Percentiles rank a stretch among this genome's conserved stretches.
These are phyloP conservation scores for Aphanoascus verrucosus DNA, from an alignment of 2,329 filamentous ascomycete species.

Conservation along the genomic window DNA sequence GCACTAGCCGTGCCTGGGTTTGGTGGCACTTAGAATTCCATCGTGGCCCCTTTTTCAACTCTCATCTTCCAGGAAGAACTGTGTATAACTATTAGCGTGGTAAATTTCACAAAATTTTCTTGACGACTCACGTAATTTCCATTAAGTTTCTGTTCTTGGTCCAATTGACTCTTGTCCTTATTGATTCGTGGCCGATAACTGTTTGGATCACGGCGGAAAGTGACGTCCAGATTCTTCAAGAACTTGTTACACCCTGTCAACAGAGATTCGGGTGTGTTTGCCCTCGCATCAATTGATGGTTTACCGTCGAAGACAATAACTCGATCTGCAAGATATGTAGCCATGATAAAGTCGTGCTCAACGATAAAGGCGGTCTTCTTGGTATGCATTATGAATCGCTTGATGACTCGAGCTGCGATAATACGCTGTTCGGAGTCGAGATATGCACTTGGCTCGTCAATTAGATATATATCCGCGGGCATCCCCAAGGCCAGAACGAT, in stretches of 20 bases:
- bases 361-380: conserved; percentile 99
- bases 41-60: conserved; percentile 51
- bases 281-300: conserved; percentile 77
- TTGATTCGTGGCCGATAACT: conserved; percentile 97
- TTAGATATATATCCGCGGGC: conserved; percentile 95
- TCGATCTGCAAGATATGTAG: conserved; percentile 70
- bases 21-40: background rate
- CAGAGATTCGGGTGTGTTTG: conserved; percentile 81
- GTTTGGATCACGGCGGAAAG: conserved; percentile 93
- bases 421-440: conserved; percentile 99
- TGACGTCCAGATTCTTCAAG: conserved; percentile 92
- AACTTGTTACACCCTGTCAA: conserved; percentile 94
- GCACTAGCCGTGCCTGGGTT: background rate
- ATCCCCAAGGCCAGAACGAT: conserved; percentile 94
- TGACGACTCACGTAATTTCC: conserved; percentile 71
- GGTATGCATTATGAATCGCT: conserved; percentile 99
- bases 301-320: conserved; percentile 97
- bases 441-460: conserved; percentile 95
- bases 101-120: background rate
- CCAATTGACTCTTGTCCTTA: conserved; percentile 88
- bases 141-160: conserved; percentile 88
- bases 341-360: conserved; percentile 99
- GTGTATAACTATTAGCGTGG: conserved; percentile 7
- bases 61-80: conserved; percentile 94
- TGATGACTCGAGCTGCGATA: conserved; percentile 91